Base-by-base conservation (phyloP, 805 yeast genomes). In the Candida montana region DNA sequence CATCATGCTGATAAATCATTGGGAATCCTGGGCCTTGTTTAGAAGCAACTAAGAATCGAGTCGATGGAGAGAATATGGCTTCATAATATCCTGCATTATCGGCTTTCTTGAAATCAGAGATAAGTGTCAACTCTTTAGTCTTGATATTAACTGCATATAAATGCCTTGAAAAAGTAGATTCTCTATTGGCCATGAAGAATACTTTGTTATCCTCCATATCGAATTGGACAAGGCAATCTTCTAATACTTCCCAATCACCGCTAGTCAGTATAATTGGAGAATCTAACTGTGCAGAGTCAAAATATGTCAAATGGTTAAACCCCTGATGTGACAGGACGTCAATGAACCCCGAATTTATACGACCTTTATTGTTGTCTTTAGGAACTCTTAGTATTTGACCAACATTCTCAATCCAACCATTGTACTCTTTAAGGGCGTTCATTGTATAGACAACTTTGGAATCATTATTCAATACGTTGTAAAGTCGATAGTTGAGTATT, bases 241-340 rank as follows among this genome's bases (percentile, higher is more conserved):
- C 71, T 19, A 68, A 69, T 28, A 75, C 70, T 52, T 77, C 81
- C 74, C 74, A 75, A 2, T 65, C 54, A 13, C 81, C 81, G 2
- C 46, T 37, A 0, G 80, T 69, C 8, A 77, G 41, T 36, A 69
- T 64, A 4, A 41, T 47, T 1, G 79, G 79, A 4, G 59, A 54
- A 0, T 63, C 52, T 27, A 72, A 56, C 5, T 62, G 54, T 1
- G 74, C 68, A 2, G 73, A 65, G 15, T 71, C 62, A 50, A 77
- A 83, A 54, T 74, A 77, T 2, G 79, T 86, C 36, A 85, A 60
- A 56, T 84, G 93, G 46, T 74, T 76, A 57, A 61, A 81, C 0
- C 83, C 81, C 11, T 66, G 42, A 10, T 55, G 67, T 27, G 73
- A 77, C 12, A 78, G 69, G 3, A 77, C 62, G 55, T 84, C 93